Evolutionary conservation across 2,329 filamentous ascomycete species (phyloP).

Genomic region (Paraconiothyrium sp.): DNA sequence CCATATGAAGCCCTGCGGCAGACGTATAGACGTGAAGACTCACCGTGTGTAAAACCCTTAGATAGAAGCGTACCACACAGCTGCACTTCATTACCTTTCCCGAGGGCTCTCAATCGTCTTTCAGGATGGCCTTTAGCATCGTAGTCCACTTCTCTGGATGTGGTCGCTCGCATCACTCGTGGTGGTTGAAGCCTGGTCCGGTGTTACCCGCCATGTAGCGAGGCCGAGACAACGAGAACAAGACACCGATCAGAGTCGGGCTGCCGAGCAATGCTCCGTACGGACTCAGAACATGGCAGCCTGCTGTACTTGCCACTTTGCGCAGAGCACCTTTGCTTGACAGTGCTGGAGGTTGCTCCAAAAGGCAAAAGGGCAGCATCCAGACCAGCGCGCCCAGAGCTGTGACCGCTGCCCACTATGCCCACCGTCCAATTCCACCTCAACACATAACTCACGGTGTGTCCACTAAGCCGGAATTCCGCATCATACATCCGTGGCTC

Average conservation of each 20-base stretch:
- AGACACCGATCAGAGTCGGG: not conserved
- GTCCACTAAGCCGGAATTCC: not conserved
- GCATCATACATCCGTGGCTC: slow-evolving; percentile 10
- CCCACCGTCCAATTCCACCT: not conserved
- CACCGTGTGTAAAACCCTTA: not conserved
- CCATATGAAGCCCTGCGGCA: no score
- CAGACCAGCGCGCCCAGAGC: not conserved
- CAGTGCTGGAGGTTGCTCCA: not conserved
- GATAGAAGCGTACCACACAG: not conserved
- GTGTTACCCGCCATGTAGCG: not conserved
- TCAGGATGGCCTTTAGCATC: not conserved
- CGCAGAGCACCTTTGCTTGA: not conserved
- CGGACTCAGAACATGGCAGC: not conserved
- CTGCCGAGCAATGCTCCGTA: not conserved
- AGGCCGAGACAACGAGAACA: slow-evolving; percentile 3
- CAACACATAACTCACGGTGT: slow-evolving; percentile 1
- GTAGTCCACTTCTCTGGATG: not conserved
- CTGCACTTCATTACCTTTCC: not conserved
- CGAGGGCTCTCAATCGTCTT: not conserved
- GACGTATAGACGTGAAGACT: no score
- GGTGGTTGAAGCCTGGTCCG: not conserved
- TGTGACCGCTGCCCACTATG: not conserved
- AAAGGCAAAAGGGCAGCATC: not conserved
- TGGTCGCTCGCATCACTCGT: not conserved
- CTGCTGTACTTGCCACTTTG: not conserved